A percentile compares a stretch with the other conserved stretches of the same genome.
phyloP scores from a whole-genome alignment of 306 rosid genomes.

The Betula pendula region DNA sequence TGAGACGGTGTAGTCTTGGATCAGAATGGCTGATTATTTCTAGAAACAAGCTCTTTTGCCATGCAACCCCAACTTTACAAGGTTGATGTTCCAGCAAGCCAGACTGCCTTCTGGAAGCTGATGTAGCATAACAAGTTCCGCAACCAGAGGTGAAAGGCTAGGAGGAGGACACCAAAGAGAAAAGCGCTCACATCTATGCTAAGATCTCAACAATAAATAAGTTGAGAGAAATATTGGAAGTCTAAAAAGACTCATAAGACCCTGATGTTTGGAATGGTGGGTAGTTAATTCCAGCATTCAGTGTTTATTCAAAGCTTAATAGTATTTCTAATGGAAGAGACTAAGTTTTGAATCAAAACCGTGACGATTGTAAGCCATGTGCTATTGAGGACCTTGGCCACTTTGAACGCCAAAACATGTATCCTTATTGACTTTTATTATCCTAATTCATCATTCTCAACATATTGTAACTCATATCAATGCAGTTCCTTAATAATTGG shows the following conservation, averaged over 20 bases:
- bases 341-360: no score
- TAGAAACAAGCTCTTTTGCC: conserved; percentile 42
- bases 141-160: conserved; percentile 31
- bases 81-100: conserved; percentile 27
- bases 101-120: conserved; percentile 39
- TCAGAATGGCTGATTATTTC: conserved; percentile 28
- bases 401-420: no score
- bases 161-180: conserved; percentile 38
- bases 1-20: conserved; percentile 24
- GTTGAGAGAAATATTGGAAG: conserved; percentile 41
- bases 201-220: conserved; percentile 33
- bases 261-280: no score
- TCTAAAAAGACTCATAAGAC: conserved; percentile 29
- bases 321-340: no score
- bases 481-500: no score
- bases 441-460: no score
- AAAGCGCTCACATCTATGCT: conserved; percentile 32
- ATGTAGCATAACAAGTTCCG: conserved; percentile 34
- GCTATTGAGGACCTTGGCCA: no score
- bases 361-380: no score
- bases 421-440: no score
- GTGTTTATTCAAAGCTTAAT: no score
- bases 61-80: conserved; percentile 34
- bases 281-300: no score
- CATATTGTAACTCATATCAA: no score